Evolutionary conservation across 768 basidiomycete genomes (phyloP).

Genomic region (Lactifluus pinguis): DNA sequence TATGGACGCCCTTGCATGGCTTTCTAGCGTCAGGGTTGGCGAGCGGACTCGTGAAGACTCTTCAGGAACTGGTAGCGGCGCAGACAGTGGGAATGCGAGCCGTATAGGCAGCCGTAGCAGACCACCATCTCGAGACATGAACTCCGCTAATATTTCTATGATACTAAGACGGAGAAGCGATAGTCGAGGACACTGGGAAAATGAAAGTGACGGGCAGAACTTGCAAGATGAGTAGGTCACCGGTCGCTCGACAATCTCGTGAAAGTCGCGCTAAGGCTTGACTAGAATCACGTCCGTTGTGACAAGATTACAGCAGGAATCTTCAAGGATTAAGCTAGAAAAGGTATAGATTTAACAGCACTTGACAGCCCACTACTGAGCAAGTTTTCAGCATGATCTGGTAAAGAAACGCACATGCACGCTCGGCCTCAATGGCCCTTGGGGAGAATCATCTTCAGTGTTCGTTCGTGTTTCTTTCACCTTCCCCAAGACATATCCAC

Average conservation of each 20-base stretch:
- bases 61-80: slow-evolving; percentile 43
- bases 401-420: slow-evolving; percentile 73
- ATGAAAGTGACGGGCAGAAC: slow-evolving; percentile 35
- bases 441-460: slow-evolving; percentile 79
- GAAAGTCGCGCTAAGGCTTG: neutral
- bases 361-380: neutral
- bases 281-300: slow-evolving; percentile 65
- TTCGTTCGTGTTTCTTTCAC: slow-evolving; percentile 85
- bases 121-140: slow-evolving; percentile 16
- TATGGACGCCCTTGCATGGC: slow-evolving; percentile 65
- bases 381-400: slow-evolving; percentile 47
- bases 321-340: slow-evolving; percentile 74
- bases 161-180: slow-evolving; percentile 35
- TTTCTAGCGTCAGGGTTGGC: slow-evolving; percentile 64
- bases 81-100: slow-evolving; percentile 38
- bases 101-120: slow-evolving; percentile 37
- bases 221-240: slow-evolving; percentile 64
- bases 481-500: slow-evolving; percentile 79
- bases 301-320: slow-evolving; percentile 41
- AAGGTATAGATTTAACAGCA: slow-evolving; percentile 40
- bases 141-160: neutral
- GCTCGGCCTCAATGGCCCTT: slow-evolving; percentile 79
- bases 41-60: slow-evolving; percentile 42
- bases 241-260: neutral
- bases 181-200: slow-evolving; percentile 33